Conservation (phyloP, 345 rosid species). For the Linum tenue region DNA sequence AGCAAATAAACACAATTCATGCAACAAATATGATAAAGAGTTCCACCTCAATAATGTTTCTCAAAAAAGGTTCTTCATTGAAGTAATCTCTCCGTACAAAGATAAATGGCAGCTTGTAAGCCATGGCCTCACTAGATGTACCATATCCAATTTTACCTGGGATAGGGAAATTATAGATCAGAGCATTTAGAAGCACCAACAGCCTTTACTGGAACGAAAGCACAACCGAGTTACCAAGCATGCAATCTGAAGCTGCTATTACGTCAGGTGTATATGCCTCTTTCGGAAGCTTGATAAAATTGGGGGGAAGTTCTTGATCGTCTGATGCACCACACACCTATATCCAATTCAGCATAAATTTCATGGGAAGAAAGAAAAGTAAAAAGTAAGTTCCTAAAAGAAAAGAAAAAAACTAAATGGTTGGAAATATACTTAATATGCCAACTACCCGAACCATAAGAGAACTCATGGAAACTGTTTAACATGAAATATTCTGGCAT, state of each 20-base stretch:
- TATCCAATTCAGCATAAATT: no score
- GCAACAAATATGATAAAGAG: not conserved
- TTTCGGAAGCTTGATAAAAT: constrained; percentile 79
- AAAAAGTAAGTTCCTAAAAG: not conserved
- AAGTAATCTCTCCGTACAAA: constrained; percentile 98
- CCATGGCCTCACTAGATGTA: constrained; percentile 91
- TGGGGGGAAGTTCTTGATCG: constrained; percentile 71
- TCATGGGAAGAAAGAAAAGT: constrained; percentile 1
- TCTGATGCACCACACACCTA: constrained; percentile 98
- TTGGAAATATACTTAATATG: no score
- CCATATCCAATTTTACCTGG: constrained; percentile 99
- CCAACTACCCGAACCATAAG: no score
- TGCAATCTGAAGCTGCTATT: constrained; percentile 98
- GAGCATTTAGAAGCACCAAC: no score
- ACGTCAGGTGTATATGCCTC: constrained; percentile 97
- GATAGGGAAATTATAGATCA: constrained; percentile 20
- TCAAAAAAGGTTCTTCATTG: constrained; percentile 91
- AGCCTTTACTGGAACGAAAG: no score
- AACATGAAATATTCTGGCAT: no score
- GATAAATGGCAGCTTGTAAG: constrained; percentile 86
- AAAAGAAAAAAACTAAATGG: no score
- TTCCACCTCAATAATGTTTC: constrained; percentile 94
- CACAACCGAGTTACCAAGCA: constrained; percentile 55
- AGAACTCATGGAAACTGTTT: not conserved
- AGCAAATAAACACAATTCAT: not conserved